A percentile compares a stretch with the other conserved stretches of the same genome.
phyloP scores from a whole-genome alignment of 768 basidiomycete species.

The Gyrodon lividus region DNA sequence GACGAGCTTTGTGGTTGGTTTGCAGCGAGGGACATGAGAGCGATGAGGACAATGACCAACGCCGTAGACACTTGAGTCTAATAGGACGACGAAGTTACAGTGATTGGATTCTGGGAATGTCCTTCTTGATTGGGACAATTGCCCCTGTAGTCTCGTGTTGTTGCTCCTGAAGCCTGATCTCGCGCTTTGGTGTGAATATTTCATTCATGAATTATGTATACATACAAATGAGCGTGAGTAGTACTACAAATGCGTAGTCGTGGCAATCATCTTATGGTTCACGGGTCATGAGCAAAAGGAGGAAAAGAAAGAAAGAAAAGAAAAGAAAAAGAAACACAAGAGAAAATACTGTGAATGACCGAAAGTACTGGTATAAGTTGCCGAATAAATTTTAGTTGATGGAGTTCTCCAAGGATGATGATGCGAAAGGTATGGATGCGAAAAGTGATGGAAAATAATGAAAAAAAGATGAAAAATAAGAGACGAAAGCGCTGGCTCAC shows the following conservation, averaged over 20 bases:
- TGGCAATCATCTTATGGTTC: slow-evolving; percentile 3
- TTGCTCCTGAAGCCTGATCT: background rate
- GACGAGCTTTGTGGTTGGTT: background rate
- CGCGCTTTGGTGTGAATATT: background rate
- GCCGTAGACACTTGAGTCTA: too few relatives aligned
- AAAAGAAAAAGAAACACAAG: background rate
- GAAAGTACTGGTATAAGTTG: slow-evolving; percentile 13
- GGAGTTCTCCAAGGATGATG: slow-evolving; percentile 1
- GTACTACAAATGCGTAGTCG: slow-evolving; percentile 25
- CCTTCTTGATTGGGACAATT: background rate
- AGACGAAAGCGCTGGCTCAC: slow-evolving; percentile 8
- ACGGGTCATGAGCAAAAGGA: background rate
- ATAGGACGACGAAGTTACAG: too few relatives aligned
- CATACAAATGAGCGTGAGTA: slow-evolving; percentile 22
- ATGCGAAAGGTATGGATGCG: background rate
- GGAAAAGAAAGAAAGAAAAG: background rate
- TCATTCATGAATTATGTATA: slow-evolving; percentile 6
- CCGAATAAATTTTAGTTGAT: background rate
- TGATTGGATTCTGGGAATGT: background rate
- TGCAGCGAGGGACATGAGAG: background rate
- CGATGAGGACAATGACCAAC: background rate
- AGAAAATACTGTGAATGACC: slow-evolving; percentile 14
- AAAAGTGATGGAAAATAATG: background rate
- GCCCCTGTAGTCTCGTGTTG: too few relatives aligned
- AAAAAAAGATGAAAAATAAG: background rate